Evolutionary conservation across 768 basidiomycete species (phyloP).

Genomic region (Vararia minispora): DNA sequence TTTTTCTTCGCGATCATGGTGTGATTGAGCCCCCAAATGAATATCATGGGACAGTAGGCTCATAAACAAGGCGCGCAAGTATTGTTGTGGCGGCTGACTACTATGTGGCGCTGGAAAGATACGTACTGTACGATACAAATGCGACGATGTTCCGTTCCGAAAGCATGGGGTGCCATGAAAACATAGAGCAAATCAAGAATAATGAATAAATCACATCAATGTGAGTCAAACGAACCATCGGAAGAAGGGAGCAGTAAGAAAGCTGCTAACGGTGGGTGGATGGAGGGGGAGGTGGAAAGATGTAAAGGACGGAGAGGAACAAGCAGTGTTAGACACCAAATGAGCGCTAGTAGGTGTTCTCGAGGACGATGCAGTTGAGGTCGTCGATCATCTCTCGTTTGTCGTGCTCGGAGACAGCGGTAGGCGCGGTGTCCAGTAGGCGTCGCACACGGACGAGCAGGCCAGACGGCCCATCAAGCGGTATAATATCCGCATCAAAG

Average conservation of each 20-base stretch:
- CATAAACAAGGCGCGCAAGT: neutral
- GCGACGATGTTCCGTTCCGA: too few species aligned
- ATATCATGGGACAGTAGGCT: constrained; percentile 1
- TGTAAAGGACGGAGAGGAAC: constrained; percentile 2
- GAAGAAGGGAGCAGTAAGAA: too few species aligned
- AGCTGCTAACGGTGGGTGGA: too few species aligned
- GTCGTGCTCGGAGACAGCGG: constrained; percentile 33
- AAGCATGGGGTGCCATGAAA: too few species aligned
- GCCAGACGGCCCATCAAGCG: constrained; percentile 63
- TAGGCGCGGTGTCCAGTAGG: constrained; percentile 37
- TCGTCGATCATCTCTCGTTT: constrained; percentile 18
- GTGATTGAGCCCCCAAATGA: neutral
- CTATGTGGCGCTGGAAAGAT: neutral
- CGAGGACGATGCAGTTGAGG: constrained; percentile 11
- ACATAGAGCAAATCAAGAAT: neutral
- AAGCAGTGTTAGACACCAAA: neutral
- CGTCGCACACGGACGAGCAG: constrained; percentile 54
- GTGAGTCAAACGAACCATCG: too few species aligned
- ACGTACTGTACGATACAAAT: neutral
- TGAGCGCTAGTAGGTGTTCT: constrained; percentile 13
- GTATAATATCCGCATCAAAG: constrained; percentile 65
- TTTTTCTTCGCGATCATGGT: neutral
- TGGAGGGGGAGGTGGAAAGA: neutral
- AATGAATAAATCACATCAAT: too few species aligned
- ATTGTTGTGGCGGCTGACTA: neutral